These are phyloP conservation scores for Cucurbitaria berberidis DNA, from an alignment of 2,329 filamentous ascomycete species.

Conservation along the genomic window DNA sequence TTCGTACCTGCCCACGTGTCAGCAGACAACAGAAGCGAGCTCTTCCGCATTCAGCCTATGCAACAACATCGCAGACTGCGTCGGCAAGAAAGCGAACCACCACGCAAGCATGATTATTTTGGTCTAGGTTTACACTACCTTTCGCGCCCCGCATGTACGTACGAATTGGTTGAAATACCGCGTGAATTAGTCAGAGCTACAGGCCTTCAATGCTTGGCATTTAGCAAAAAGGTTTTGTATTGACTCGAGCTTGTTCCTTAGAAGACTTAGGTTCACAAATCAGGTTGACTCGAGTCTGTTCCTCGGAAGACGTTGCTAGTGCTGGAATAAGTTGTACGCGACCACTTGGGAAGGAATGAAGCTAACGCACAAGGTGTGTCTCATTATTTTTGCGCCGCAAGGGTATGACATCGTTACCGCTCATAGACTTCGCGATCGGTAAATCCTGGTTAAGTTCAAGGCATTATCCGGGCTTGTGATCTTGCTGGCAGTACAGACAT, in stretches of 20 bases:
- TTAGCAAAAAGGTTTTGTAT: no score
- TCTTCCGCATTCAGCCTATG: conserved; percentile 17
- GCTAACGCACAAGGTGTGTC: background rate
- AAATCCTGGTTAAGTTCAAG: background rate
- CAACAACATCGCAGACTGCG: background rate
- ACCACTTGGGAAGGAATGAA: background rate
- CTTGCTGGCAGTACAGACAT: background rate
- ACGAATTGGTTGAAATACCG: no score
- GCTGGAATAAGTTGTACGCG: background rate
- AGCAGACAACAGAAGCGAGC: conserved; percentile 16
- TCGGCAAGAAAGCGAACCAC: conserved; percentile 4
- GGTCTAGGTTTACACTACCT: background rate
- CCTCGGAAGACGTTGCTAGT: no score
- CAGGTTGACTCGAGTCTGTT: no score
- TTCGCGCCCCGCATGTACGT: background rate
- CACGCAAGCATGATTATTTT: conserved; percentile 1
- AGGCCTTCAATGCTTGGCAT: no score
- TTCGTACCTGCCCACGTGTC: conserved; percentile 7
- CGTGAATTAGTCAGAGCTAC: background rate
- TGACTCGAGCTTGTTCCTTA: no score
- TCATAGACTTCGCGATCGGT: background rate
- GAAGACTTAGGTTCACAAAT: no score
- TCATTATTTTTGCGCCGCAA: background rate
- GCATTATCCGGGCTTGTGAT: background rate
- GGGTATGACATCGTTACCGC: background rate